Base-by-base conservation (phyloP, 176 grass and related monocot species). In the Calamus simplicifolius region DNA sequence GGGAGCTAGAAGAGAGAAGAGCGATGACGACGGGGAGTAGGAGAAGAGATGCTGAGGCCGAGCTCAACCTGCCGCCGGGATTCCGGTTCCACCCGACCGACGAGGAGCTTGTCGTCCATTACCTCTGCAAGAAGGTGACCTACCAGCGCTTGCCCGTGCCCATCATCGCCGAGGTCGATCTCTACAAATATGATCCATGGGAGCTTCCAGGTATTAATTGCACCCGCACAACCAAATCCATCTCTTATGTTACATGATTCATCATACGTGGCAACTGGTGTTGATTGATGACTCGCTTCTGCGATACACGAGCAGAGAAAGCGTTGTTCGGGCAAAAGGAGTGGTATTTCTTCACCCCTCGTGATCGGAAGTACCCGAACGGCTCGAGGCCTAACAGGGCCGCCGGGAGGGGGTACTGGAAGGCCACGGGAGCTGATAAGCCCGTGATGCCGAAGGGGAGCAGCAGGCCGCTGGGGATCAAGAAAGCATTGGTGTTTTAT, bases 271-370 rank as follows among this genome's bases (percentile, higher is more conserved):
- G 35, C 8, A 23, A 23, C 21, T 23, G 2, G 2, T 43, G 35
- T 43, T 43, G 35, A 43, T 43, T 3, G 2, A 43, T 43, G 35
- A 43, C 8, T 13, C 35, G 8, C 13, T 6, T 12, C 12, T 43
- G 35, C 12, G 35, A 43, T 43, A 43, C n/a, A n/a, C 69, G 68
- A 30, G 50, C 77, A 89, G 86, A 89, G 73, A 85, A 68, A 70
- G 86, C 86, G 73, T 49, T 89, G 77, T 89, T 89, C 69, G 86
- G 86, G 53, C 50, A 56, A 51, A 84, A 52, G 57, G 86, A 89
- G 74, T 89, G 86, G 86, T 89, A 89, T 53, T 89, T 89, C 81
- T 89, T 85, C 58, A 89, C 86, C 57, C 86, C 86, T 10, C 70
- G 81, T 5, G 86, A 89, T 74, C 77, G 86, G 48, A 89, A 89